phyloP scores from a whole-genome alignment of 2,329 filamentous ascomycete species.

The Pseudocercospora crystallina region DNA sequence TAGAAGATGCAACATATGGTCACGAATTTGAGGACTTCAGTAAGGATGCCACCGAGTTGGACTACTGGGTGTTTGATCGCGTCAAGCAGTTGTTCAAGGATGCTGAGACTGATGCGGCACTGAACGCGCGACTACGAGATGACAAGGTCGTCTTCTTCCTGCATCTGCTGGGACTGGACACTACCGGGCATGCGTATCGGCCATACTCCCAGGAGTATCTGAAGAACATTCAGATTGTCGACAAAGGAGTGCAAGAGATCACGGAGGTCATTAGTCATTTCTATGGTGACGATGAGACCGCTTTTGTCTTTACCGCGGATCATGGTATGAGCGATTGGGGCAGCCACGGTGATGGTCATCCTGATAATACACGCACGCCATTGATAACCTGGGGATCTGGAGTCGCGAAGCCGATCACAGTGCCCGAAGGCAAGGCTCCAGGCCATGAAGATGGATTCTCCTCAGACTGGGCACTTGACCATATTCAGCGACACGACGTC shows the following conservation, averaged over 20 bases:
- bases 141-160: slow-evolving; percentile 94
- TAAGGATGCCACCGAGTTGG: slow-evolving; percentile 73
- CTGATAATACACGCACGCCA: slow-evolving; percentile 93
- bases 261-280: slow-evolving; percentile 79
- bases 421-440: slow-evolving; percentile 60
- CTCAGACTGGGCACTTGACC: slow-evolving; percentile 79
- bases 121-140: slow-evolving; percentile 70
- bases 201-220: slow-evolving; percentile 96
- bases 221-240: slow-evolving; percentile 90
- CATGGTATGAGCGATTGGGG: slow-evolving; percentile 99
- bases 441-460: slow-evolving; percentile 90
- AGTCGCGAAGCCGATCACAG: slow-evolving; percentile 68
- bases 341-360: slow-evolving; percentile 97
- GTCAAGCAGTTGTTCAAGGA: slow-evolving; percentile 83
- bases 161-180: slow-evolving; percentile 89
- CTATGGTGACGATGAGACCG: slow-evolving; percentile 78
- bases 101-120: slow-evolving; percentile 72
- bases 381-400: slow-evolving; percentile 92
- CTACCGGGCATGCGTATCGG: slow-evolving; percentile 78
- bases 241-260: slow-evolving; percentile 83
- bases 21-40: slow-evolving; percentile 90
- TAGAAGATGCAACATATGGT: slow-evolving; percentile 83
- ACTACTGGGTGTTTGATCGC: slow-evolving; percentile 93
- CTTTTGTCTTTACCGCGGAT: slow-evolving; percentile 95
- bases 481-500: slow-evolving; percentile 84